A percentile compares a stretch with the other conserved stretches of the same genome.
Evolutionary conservation across 192 early-diverging fungal genomes (phyloP).

Genomic region (Backusella morwellensis): DNA sequence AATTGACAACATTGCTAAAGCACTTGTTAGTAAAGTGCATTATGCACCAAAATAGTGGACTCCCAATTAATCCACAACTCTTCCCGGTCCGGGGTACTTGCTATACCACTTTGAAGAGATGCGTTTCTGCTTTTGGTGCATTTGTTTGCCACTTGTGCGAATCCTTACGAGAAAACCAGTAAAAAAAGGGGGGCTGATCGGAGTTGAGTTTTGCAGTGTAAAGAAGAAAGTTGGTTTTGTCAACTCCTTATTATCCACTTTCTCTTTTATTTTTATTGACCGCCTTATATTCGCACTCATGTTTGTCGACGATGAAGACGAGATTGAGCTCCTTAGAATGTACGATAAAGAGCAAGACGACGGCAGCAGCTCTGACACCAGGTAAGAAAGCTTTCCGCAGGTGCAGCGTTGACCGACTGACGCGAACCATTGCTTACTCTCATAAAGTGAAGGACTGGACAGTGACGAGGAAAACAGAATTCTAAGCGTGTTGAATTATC

Average conservation of each 20-base stretch:
- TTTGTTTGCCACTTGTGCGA: too few relatives aligned
- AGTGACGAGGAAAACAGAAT: neutral
- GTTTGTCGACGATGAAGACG: neutral
- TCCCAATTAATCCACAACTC: too few relatives aligned
- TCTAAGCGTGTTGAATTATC: slow-evolving; percentile 2
- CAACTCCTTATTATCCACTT: neutral
- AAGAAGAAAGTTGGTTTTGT: too few relatives aligned
- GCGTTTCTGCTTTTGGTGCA: too few relatives aligned
- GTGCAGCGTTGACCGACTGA: neutral
- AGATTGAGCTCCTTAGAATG: neutral
- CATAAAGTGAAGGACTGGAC: neutral
- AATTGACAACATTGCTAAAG: too few relatives aligned
- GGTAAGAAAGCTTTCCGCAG: neutral
- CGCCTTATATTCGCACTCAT: neutral
- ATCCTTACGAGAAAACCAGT: too few relatives aligned
- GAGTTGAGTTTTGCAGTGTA: too few relatives aligned
- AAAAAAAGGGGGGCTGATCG: too few relatives aligned
- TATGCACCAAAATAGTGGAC: too few relatives aligned
- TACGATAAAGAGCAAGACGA: neutral
- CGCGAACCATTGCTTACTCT: neutral
- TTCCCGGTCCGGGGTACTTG: too few relatives aligned
- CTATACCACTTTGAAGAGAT: too few relatives aligned
- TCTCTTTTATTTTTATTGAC: neutral
- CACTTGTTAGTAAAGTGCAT: too few relatives aligned
- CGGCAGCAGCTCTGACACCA: neutral